Evolutionary conservation across 345 rosid genomes (phyloP), one percentile per base, ranked within the genome.

Genomic region (Dipteronia sinensis): DNA sequence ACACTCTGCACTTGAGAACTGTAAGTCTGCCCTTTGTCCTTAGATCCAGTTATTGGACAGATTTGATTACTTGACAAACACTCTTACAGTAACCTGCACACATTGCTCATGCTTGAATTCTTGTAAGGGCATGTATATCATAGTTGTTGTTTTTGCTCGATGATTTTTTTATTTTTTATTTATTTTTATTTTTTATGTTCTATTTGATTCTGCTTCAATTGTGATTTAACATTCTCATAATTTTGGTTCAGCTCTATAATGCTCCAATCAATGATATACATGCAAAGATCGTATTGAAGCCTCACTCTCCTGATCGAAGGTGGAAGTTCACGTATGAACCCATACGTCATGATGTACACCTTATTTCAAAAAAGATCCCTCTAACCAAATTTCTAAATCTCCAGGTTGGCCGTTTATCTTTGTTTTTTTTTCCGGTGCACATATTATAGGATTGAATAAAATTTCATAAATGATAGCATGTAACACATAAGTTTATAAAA

Each of bases 321-420:
- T 95, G 99, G 99, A 93, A 90, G 81, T 93, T 95, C 61, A 72
- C 87, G 38, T 93, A 82, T 42, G 99, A 92, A 85, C 97, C 98
- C 1, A 55, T 90, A 66, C 88, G 73, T 71, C 94, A 92, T 72
- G 94, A 95, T 68, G 82, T 95, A 27, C 88, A 87, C 15, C 74
- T 95, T 82, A 77, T 86, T 62, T 93, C 99, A 0, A 93, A 91
- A 85, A 95, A 93, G 88, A 93, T 95, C 62, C 96, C 97, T 12
- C 78, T 95, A 62, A 92, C 96, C 73, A 89, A 85, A 77, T 95
- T 88, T 80, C 87, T 95, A 55, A 89, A 84, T 86, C 96, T 92
- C 55, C 98, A 93, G 98, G 98, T 93, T 40, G 77, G 22, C 71
- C 66, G 59, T 40, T 72, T 61, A 34, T 56, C 63, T 25, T 69